Conservation (phyloP, 257 asterid species). For the Rhazya stricta region DNA sequence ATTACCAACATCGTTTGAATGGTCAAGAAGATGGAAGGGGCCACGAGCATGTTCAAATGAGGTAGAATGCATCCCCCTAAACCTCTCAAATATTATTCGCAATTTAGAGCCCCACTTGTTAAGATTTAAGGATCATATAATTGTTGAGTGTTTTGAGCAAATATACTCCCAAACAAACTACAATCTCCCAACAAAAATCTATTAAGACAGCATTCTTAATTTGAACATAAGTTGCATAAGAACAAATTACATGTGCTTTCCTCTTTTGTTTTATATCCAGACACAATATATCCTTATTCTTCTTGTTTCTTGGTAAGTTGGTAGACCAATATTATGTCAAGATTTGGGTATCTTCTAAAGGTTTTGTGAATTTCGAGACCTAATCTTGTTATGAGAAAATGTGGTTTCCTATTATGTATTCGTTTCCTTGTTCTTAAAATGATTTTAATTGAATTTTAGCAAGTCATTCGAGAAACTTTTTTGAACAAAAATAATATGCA, state of each 20-base stretch:
- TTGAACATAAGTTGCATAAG: slow-evolving; percentile 3
- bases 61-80: slow-evolving; percentile 43
- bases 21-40: slow-evolving; percentile 27
- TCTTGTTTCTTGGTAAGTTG: slow-evolving; percentile 8
- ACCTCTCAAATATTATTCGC: slow-evolving; percentile 16
- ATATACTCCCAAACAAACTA: slow-evolving; percentile 27
- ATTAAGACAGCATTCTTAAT: slow-evolving; percentile 10
- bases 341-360: slow-evolving; percentile 8
- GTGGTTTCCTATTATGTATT: neutral
- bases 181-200: slow-evolving; percentile 28
- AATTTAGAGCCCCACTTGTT: slow-evolving; percentile 34
- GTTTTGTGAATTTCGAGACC: slow-evolving; percentile 12
- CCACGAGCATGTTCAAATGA: slow-evolving; percentile 25
- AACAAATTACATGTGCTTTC: slow-evolving; percentile 15
- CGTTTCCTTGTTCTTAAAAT: neutral
- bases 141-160: slow-evolving; percentile 34
- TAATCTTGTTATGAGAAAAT: neutral
- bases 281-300: slow-evolving; percentile 10
- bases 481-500: no score
- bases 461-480: neutral
- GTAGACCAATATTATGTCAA: neutral
- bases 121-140: slow-evolving; percentile 32
- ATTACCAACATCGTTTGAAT: slow-evolving; percentile 20
- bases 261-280: slow-evolving; percentile 14
- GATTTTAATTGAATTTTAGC: neutral